These are phyloP conservation scores for Pistacia vera DNA, from an alignment of 345 rosid species.

Conservation along the genomic window DNA sequence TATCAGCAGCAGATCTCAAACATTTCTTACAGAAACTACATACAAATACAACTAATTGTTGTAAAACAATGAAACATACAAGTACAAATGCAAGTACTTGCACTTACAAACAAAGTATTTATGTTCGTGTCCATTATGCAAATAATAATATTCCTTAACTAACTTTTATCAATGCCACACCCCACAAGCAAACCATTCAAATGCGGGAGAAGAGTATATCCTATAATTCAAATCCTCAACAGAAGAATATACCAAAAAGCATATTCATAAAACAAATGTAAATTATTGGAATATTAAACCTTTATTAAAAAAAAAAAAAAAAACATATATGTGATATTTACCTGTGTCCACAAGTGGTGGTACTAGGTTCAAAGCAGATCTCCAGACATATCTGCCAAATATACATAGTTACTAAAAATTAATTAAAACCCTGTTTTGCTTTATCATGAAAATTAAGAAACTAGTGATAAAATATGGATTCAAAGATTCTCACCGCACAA, in stretches of 20 bases:
- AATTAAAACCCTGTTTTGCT: neutral
- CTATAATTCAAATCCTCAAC: neutral
- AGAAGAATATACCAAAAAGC: neutral
- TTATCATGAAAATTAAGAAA: neutral
- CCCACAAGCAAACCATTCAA: too few relatives aligned
- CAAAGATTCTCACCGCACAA: conserved; percentile 73
- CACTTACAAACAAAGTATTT: too few relatives aligned
- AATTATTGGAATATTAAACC: neutral
- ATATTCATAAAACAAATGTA: neutral
- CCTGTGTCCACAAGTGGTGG: conserved; percentile 98
- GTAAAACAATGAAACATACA: neutral
- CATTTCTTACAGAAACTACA: conserved; percentile 91
- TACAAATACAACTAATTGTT: neutral
- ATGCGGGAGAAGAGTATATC: too few relatives aligned
- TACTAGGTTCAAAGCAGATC: conserved; percentile 93
- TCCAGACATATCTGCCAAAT: conserved; percentile 81
- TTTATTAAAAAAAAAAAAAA: neutral
- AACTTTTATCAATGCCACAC: too few relatives aligned
- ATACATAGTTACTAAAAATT: conserved; percentile 1
- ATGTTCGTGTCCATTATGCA: too few relatives aligned
- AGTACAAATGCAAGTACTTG: too few relatives aligned
- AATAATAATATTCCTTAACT: too few relatives aligned
- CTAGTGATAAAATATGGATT: neutral
- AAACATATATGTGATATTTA: conserved; percentile 13
- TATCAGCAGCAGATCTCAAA: conserved; percentile 77